Base-by-base conservation (phyloP, 2,329 filamentous ascomycete species). In the Exophiala viscosa region DNA sequence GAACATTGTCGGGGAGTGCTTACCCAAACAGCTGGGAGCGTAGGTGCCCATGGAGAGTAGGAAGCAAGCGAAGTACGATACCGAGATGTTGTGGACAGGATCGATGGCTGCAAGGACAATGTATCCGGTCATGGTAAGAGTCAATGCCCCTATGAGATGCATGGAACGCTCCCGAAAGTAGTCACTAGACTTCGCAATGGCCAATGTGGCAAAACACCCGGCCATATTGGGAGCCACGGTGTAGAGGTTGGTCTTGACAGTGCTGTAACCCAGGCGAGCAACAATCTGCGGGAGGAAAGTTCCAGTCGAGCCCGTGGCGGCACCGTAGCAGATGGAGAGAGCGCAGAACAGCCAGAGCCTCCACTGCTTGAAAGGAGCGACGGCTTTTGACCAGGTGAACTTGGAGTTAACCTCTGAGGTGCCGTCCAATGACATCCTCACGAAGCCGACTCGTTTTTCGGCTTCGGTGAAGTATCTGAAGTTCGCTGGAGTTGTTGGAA, bases 11-110 rank as follows among this genome's bases (percentile, higher is more conserved):
- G 23, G 8, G 23, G 23, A 28, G 23, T 28, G 8, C 23, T 28
- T 28, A 28, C 23, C 23, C 23, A 28, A 6, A 28, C 40, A 42
- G 0, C 82, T 87, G 0, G 88, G 87, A 0, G 87, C 86, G 1
- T 83, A 85, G 0, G 86, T 89, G 13, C 87, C 87, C 83, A 86
- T 90, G 9, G 83, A 86, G 85, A 90, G 89, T 84, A 90, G 87
- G 67, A 90, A 91, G 49, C 80, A 84, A 4, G 86, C 85, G 59
- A 84, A 90, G 64, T 90, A 90, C 0, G 86, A 87, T 1, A 89
- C 75, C 3, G 78, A 75, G n/a, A 86, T 67, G 35, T 86, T 73
- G 3, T 72, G 62, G 34, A 80, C 67, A 13, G 89, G 82, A 23
- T 81, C 71, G 52, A 92, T 85, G 15, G 83, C 76, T 0, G 86